Percentiles rank a stretch among this genome's conserved stretches.
Conservation (phyloP, 2,329 filamentous ascomycete genomes). For the Chalaropsis ovoidea region DNA sequence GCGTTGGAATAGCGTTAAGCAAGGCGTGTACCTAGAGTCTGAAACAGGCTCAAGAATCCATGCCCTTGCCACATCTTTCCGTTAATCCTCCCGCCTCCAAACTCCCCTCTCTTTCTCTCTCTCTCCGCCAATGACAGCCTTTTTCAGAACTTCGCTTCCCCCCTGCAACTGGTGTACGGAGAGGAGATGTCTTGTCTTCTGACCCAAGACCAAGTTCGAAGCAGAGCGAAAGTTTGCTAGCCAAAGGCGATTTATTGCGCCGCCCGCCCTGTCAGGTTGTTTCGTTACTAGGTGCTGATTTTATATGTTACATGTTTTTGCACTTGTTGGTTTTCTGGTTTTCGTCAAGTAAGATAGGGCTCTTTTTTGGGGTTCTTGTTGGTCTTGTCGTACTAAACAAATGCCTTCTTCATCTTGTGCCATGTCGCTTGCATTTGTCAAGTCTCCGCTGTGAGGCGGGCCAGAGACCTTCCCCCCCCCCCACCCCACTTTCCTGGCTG, state of each 20-base stretch:
- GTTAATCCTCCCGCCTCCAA: slow-evolving; percentile 8
- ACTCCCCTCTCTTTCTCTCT: neutral
- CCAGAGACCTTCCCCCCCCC: neutral
- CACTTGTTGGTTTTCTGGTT: neutral
- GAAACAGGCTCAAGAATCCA: neutral
- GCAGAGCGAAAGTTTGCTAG: neutral
- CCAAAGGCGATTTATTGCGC: neutral
- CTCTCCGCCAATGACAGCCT: neutral
- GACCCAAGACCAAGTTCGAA: slow-evolving; percentile 13
- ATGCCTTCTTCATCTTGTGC: neutral
- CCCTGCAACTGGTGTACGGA: slow-evolving; percentile 5
- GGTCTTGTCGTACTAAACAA: slow-evolving; percentile 1
- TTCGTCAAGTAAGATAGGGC: neutral
- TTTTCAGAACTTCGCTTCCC: neutral
- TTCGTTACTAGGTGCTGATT: neutral
- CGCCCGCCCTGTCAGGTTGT: neutral
- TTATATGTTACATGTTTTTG: neutral
- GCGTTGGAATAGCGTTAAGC: neutral
- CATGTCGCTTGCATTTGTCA: slow-evolving; percentile 1
- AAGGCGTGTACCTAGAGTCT: neutral
- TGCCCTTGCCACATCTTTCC: slow-evolving; percentile 12
- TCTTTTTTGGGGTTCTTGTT: neutral
- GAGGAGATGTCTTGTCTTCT: slow-evolving; percentile 5
- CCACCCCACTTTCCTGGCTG: neutral
- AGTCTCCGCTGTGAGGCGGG: neutral